phyloP scores from a whole-genome alignment of 148 eudicot species.

The Spergularia bocconei region DNA sequence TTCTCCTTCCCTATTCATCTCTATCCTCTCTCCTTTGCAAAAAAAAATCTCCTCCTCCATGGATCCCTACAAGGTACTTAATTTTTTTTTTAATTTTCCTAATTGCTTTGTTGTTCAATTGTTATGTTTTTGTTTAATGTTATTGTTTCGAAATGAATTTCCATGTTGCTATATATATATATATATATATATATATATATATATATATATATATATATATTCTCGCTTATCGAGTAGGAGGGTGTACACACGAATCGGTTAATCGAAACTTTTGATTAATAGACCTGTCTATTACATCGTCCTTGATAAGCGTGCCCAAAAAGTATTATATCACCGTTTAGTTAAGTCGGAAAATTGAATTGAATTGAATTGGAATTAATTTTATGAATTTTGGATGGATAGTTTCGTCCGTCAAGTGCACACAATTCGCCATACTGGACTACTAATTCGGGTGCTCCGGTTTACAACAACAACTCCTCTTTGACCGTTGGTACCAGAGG shows the following conservation, averaged over 20 bases:
- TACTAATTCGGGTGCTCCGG: constrained; percentile 76
- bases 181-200: no score
- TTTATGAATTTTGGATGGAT: constrained; percentile 29
- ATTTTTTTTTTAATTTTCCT: not conserved
- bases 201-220: no score
- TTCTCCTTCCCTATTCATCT: not conserved
- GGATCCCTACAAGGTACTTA: constrained; percentile 69
- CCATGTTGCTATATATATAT: not conserved
- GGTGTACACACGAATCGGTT: no score
- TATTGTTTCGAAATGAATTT: not conserved
- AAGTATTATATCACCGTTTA: not conserved
- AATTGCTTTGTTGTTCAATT: not conserved
- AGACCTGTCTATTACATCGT: no score
- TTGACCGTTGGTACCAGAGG: constrained; percentile 75
- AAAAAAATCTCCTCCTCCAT: constrained; percentile 29
- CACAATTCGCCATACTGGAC: constrained; percentile 59
- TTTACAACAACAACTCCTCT: constrained; percentile 70
- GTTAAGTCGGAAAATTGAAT: not conserved
- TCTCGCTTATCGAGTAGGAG: no score
- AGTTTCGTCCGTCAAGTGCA: constrained; percentile 72
- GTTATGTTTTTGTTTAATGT: not conserved
- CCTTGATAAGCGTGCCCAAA: no score
- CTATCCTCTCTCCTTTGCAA: constrained; percentile 13
- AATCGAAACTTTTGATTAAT: no score
- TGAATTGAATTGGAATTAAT: not conserved